phyloP scores from a whole-genome alignment of 2,329 filamentous ascomycete species.

The Fusarium foetens region DNA sequence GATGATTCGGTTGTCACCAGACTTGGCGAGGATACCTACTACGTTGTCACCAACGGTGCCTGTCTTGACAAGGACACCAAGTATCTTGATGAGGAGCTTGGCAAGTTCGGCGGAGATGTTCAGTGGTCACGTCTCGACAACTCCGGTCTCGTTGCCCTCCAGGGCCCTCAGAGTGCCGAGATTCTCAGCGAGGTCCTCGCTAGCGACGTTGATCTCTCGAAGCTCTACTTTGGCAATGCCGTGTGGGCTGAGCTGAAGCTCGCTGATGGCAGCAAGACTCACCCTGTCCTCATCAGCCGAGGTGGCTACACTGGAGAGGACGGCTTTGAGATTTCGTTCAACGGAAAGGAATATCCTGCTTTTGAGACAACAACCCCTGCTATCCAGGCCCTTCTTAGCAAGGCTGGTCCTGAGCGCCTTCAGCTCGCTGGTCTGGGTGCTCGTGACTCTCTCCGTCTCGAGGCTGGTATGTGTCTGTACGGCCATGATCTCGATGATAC shows the following conservation, averaged over 20 bases:
- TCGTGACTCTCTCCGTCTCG: slow-evolving; percentile 89
- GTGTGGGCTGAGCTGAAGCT: slow-evolving; percentile 73
- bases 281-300: slow-evolving; percentile 74
- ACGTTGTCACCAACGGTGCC: slow-evolving; percentile 94
- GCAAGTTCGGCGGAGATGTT: slow-evolving; percentile 62
- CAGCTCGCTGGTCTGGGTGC: slow-evolving; percentile 90
- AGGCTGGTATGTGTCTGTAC: slow-evolving; percentile 99
- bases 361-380: slow-evolving; percentile 60
- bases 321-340: slow-evolving; percentile 93
- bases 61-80: slow-evolving; percentile 88
- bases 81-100: slow-evolving; percentile 78
- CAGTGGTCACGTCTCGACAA: slow-evolving; percentile 76
- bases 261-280: slow-evolving; percentile 57
- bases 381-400: slow-evolving; percentile 74
- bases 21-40: slow-evolving; percentile 79
- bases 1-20: slow-evolving; percentile 94
- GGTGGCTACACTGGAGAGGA: slow-evolving; percentile 98
- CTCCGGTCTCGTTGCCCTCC: slow-evolving; percentile 85
- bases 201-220: slow-evolving; percentile 66
- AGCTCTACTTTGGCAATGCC: slow-evolving; percentile 84
- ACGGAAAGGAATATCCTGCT: slow-evolving; percentile 54
- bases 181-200: slow-evolving; percentile 74
- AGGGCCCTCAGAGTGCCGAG: slow-evolving; percentile 80
- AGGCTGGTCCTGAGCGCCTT: slow-evolving; percentile 69
- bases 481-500: slow-evolving; percentile 93